phyloP scores from a whole-genome alignment of 768 basidiomycete genomes.

The Boletus speciosus region DNA sequence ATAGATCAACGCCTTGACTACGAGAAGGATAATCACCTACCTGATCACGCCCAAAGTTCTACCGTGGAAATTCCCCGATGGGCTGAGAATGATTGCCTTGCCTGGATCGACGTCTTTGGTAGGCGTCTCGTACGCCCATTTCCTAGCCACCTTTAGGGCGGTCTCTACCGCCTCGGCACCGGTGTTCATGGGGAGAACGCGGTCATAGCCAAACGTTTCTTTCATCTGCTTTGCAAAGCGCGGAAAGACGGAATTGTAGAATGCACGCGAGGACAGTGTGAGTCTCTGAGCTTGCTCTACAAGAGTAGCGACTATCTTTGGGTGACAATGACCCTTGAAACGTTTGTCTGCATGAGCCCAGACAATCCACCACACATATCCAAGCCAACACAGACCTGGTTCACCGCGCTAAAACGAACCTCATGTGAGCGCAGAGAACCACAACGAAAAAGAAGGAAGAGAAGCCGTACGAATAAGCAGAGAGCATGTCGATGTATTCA shows the following conservation, averaged over 20 bases:
- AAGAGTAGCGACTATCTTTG: constrained; percentile 77
- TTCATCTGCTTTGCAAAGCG: constrained; percentile 85
- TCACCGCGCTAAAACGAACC: constrained; percentile 60
- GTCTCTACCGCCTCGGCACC: constrained; percentile 99
- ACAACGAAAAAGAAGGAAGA: not conserved
- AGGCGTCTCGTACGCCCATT: constrained; percentile 96
- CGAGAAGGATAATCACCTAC: constrained; percentile 33
- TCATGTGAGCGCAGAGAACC: constrained; percentile 3
- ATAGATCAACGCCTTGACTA: constrained; percentile 5
- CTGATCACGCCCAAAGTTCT: constrained; percentile 87
- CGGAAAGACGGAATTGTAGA: constrained; percentile 91
- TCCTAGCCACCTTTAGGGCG: constrained; percentile 89
- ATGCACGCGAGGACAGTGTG: constrained; percentile 92
- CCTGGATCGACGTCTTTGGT: constrained; percentile 47
- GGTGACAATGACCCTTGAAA: constrained; percentile 84
- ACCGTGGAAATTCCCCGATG: constrained; percentile 93
- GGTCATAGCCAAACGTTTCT: constrained; percentile 84
- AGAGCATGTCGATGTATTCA: constrained; percentile 97
- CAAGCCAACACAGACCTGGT: constrained; percentile 56
- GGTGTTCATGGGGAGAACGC: constrained; percentile 98
- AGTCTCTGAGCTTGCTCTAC: constrained; percentile 83
- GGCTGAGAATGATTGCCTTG: constrained; percentile 82
- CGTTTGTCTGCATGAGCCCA: constrained; percentile 13
- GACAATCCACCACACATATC: constrained; percentile 3
- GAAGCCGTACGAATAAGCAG: constrained; percentile 84